Percentiles rank a stretch among this genome's conserved stretches.
phyloP scores from a whole-genome alignment of 176 grass and related monocot species.

The Cocos nucifera region DNA sequence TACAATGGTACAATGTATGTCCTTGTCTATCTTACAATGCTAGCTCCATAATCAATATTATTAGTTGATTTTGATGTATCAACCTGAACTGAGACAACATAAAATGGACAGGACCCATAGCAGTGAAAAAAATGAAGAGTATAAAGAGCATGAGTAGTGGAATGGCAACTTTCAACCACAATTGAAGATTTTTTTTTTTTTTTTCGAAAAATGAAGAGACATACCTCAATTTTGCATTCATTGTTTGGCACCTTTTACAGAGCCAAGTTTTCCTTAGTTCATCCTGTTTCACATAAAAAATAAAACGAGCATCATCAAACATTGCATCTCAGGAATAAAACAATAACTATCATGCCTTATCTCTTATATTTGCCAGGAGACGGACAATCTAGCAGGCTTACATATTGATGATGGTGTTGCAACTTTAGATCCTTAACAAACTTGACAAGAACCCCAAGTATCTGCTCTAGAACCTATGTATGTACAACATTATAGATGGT shows the following conservation, averaged over 20 bases:
- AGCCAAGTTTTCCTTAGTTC: conserved; percentile 96
- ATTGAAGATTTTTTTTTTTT: not conserved
- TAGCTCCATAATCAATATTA: too few species aligned
- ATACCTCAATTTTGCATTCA: conserved; percentile 97
- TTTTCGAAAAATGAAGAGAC: not conserved
- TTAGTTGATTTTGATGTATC: too few species aligned
- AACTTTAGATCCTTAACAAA: conserved; percentile 97
- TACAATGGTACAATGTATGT: too few species aligned
- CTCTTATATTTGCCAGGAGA: not conserved
- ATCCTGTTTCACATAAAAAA: conserved; percentile 48
- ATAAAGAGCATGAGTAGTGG: too few species aligned
- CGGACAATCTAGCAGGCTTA: conserved; percentile 28
- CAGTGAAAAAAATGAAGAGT: too few species aligned
- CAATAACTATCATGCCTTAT: too few species aligned
- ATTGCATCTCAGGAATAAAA: too few species aligned
- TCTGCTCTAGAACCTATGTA: conserved; percentile 84
- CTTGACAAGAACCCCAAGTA: conserved; percentile 85
- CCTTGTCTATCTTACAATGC: too few species aligned
- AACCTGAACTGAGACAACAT: too few species aligned
- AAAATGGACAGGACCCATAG: too few species aligned
- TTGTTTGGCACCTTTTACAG: conserved; percentile 93
- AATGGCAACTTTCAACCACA: not conserved
- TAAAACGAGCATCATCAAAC: not conserved
- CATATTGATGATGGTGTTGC: conserved; percentile 94
- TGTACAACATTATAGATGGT: conserved; percentile 2